Evolutionary conservation across 257 asterid genomes (phyloP), one percentile per base, ranked within the genome.

Genomic region (Salvia splendens): DNA sequence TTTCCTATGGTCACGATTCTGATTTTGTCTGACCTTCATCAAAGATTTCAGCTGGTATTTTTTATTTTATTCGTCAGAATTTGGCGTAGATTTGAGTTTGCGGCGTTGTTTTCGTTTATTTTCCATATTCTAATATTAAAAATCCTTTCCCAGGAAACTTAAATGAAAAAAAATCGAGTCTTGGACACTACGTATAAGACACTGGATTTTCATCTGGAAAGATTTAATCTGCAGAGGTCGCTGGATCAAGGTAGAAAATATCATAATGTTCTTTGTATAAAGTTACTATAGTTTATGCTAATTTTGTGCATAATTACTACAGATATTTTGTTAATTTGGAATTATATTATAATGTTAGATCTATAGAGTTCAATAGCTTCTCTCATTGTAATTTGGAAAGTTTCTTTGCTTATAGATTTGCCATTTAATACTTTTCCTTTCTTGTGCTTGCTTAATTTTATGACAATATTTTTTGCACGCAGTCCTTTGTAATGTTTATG

Each of bases 211-310:
- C 24, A 36, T 52, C 30, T 68, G 61, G 47, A 33, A 69, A 30
- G 72, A 62, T 72, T 53, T 52, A 48, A 68, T 68, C 35, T 12
- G 41, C 64, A 65, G 68, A 65, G 70, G 20, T 40, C 46, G 65
- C 59, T 67, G 69, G 53, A 71, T 72, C 68, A 24, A 62, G 78
- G 75, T 75, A 52, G 56, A 49, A 2, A 47, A 7, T 33, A 17
- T 41, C 42, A 50, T 11, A 47, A 47, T 14, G 6, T 17, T 51
- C 0, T 51, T 51, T 8, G 12, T 8, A 28, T 46, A 60, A 9
- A 49, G 64, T 2, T 54, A n/a, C n/a, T n/a, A 14, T 1, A 0
- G 30, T 24, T 24, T 24, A 24, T 24, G 30, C 30, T 24, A 24
- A 24, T 24, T 24, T 24, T 24, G 2, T 24, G 30, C 1, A 24